Evolutionary conservation across 768 basidiomycete species (phyloP), one percentile per base, ranked within the genome.

Genomic region (Sporobolomyces phaffii): DNA sequence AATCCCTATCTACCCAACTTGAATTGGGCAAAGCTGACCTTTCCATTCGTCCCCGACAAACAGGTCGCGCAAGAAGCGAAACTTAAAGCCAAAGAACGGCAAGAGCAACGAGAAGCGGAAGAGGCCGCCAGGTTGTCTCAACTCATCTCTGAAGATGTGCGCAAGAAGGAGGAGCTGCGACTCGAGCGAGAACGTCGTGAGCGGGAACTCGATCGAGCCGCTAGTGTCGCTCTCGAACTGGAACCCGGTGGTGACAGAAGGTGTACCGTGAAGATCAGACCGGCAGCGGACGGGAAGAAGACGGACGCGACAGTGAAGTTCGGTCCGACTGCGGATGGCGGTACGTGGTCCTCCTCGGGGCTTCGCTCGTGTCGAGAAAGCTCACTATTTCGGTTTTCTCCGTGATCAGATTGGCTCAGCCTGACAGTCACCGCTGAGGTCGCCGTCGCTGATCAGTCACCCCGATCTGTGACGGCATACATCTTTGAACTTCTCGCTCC

Each of bases 101-200:
- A 54, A 31, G 62, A 64, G 33, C 36, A 65, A 31, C 43, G 44
- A 22, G 67, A 72, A 28, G 67, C 66, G 9, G 67, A 59, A 18
- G 71, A 72, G 38, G 67, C 67, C 0, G 60, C 60, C 2, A 36
- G 71, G 0, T 52, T 72, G 1, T 72, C 71, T 33, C 56, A 51
- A 18, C 67, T 72, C 52, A 72, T 72, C 57, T 63, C 67, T 13
- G 67, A 72, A 28, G 71, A 72, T 36, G 71, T 72, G 7, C 56
- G 57, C 14, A 53, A 56, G 28, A 67, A 65, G 45, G 70, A 72
- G 36, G 70, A 72, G 33, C 22, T 59, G 5, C 56, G 59, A 1
- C 40, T 60, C 11, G 65, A 64, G 54, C 50, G 62, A 2, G 70
- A 65, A n/a, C 40, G 66, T 22, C n/a, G 56, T 11, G 69, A 60